Base-by-base conservation (phyloP, 352 stramenopile species). In the Globisporangium canariense region DNA sequence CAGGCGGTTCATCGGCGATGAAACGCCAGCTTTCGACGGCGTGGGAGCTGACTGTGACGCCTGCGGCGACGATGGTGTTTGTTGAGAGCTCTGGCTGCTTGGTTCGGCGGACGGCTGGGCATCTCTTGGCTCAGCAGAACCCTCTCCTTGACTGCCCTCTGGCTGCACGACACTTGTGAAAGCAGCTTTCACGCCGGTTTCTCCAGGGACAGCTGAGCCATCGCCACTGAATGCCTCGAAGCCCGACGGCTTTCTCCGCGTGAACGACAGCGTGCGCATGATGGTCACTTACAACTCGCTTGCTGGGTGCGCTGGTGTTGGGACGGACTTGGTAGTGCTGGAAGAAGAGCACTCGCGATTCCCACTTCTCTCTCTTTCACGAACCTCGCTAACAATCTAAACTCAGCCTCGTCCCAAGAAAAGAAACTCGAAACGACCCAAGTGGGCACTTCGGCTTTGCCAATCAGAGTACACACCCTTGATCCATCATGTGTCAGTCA, bases 1-100 rank as follows among this genome's bases (percentile, higher is more conserved):
- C 30, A 66, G 41, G 45, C 70, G 68, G 25, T 47, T 60, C 59
- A 75, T 66, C 41, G 63, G 64, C 47, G 57, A 59, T 38, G 50
- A 68, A 41, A 36, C 40, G 46, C n/a, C 8, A 22, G 28, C n/a
- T 18, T 51, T 46, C 34, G 16, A 40, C 2, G 62, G 18, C 36
- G 51, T 45, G 7, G 46, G 20, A 22, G 28, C 11, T 32, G 9
- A 14, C 6, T 41, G 14, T 4, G 11, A 3, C 16, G 40, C 7
- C 14, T 43, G 11, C 11, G 16, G 14, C 30, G 30, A 11, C 14
- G 46, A 18, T 32, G 53, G 9, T 18, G 11, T 8, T 28, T n/a
- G 6, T 5, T n/a, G 38, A 2, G 20, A 38, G 38, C 38, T 45
- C 59, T 41, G 49, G 16, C 14, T 53, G 25, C 47, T 65, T 25